phyloP scores from a whole-genome alignment of 2,329 filamentous ascomycete genomes.

The Colletotrichum higginsianum region DNA sequence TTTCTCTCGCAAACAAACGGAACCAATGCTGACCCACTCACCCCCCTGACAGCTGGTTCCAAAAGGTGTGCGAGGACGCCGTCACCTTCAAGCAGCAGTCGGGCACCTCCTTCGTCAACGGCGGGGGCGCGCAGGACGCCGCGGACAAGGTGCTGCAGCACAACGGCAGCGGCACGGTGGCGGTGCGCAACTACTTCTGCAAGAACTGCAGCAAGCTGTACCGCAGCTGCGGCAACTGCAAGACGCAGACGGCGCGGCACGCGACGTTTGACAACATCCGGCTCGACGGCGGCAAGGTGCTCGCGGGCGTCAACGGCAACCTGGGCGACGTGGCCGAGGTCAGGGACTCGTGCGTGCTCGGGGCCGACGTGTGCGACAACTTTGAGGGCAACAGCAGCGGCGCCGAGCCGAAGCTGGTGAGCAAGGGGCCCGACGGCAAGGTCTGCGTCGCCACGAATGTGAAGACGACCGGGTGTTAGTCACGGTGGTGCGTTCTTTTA shows the following conservation, averaged over 20 bases:
- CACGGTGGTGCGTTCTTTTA: not conserved
- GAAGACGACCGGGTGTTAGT: constrained; percentile 35
- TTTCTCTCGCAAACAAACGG: constrained; percentile 47
- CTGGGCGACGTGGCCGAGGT: constrained; percentile 46
- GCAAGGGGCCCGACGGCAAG: constrained; percentile 41
- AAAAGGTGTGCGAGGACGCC: constrained; percentile 55
- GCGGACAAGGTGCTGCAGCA: constrained; percentile 41
- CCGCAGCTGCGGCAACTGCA: constrained; percentile 65
- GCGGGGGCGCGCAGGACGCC: constrained; percentile 44
- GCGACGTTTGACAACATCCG: constrained; percentile 62
- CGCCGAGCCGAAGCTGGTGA: constrained; percentile 31
- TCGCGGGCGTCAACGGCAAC: constrained; percentile 59
- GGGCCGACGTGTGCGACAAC: constrained; percentile 37
- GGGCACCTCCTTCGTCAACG: constrained; percentile 55
- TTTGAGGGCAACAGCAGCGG: constrained; percentile 37
- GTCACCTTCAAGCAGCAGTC: constrained; percentile 54
- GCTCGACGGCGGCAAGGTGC: constrained; percentile 55
- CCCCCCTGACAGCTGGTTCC: constrained; percentile 52
- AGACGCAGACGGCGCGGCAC: constrained; percentile 53
- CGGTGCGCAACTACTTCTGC: constrained; percentile 58
- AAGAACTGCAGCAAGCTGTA: constrained; percentile 62
- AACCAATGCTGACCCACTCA: constrained; percentile 12
- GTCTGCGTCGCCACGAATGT: constrained; percentile 29
- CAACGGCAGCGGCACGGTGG: constrained; percentile 44
- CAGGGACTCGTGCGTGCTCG: constrained; percentile 43